Evolutionary conservation across 2,329 filamentous ascomycete genomes (phyloP).

Genomic region (Fusarium buharicum): DNA sequence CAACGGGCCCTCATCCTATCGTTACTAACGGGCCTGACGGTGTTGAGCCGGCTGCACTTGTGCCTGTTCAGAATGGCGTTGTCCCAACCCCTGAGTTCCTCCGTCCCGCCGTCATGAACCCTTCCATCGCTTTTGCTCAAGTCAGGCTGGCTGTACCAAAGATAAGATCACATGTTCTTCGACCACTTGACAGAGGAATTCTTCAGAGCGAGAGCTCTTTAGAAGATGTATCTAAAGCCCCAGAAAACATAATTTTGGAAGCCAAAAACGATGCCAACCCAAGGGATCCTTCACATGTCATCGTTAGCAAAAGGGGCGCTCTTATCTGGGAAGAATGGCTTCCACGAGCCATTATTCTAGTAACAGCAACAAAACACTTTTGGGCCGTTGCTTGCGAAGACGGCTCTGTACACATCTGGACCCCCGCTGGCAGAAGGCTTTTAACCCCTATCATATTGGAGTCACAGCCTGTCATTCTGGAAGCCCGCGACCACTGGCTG

Average conservation of each 20-base stretch:
- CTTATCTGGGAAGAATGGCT: conserved; percentile 94
- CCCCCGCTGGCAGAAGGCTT: conserved; percentile 86
- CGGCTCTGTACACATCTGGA: conserved; percentile 90
- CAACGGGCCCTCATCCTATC: conserved; percentile 77
- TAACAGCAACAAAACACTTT: conserved; percentile 89
- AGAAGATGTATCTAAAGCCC: conserved; percentile 70
- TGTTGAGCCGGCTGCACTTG: conserved; percentile 76
- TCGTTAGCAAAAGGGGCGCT: conserved; percentile 81
- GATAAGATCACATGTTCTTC: conserved; percentile 82
- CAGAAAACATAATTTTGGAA: conserved; percentile 83
- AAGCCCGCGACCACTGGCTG: conserved; percentile 89
- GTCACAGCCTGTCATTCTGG: conserved; percentile 91
- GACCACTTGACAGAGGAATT: conserved; percentile 77
- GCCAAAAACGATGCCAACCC: conserved; percentile 83
- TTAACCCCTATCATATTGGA: conserved; percentile 88
- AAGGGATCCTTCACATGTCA: conserved; percentile 85
- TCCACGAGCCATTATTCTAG: conserved; percentile 84
- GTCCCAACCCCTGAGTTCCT: conserved; percentile 83
- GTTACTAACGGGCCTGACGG: conserved; percentile 82
- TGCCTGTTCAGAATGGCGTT: conserved; percentile 67
- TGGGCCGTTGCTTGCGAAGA: conserved; percentile 96
- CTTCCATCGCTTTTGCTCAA: conserved; percentile 82
- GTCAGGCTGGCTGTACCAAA: conserved; percentile 88
- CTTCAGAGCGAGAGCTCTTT: conserved; percentile 62
- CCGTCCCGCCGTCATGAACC: conserved; percentile 86